A percentile compares a stretch with the other conserved stretches of the same genome.
Evolutionary conservation across 805 yeast species (phyloP).

Genomic region (Saturnispora zaruensis): DNA sequence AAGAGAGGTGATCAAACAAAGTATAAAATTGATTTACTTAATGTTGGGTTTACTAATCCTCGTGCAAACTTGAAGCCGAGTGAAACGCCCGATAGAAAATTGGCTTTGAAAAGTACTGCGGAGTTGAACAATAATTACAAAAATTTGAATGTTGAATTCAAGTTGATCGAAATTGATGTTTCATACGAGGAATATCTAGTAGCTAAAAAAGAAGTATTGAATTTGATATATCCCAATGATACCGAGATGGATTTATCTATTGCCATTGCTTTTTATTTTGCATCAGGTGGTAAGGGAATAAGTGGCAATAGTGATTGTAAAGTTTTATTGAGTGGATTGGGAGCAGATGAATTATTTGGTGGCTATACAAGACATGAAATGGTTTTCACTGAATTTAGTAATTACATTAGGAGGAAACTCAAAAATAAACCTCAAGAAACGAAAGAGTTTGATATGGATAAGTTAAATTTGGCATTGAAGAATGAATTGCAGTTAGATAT

Average conservation of each 20-base stretch:
- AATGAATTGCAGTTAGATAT: slow-evolving; percentile 65
- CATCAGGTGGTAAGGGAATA: slow-evolving; percentile 52
- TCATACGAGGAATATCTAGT: slow-evolving; percentile 55
- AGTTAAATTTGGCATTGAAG: slow-evolving; percentile 35
- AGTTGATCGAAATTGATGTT: slow-evolving; percentile 64
- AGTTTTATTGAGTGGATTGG: slow-evolving; percentile 84
- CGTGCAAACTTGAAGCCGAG: slow-evolving; percentile 52
- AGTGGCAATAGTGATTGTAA: slow-evolving; percentile 38
- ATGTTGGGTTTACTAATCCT: slow-evolving; percentile 89
- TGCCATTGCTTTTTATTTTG: slow-evolving; percentile 92
- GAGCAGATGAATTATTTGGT: slow-evolving; percentile 95
- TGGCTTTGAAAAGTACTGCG: slow-evolving; percentile 58
- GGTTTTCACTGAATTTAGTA: slow-evolving; percentile 31
- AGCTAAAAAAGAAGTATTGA: slow-evolving; percentile 43
- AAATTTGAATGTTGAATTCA: slow-evolving; percentile 27
- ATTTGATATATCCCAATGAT: slow-evolving; percentile 70
- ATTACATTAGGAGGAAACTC: slow-evolving; percentile 17
- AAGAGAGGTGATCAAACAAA: slow-evolving; percentile 9
- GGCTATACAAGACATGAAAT: slow-evolving; percentile 84
- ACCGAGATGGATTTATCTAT: slow-evolving; percentile 96
- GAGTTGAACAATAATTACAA: slow-evolving; percentile 40
- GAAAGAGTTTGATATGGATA: slow-evolving; percentile 11
- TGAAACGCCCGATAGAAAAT: slow-evolving; percentile 78
- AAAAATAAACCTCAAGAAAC: slow-evolving; percentile 19
- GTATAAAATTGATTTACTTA: slow-evolving; percentile 61